phyloP scores from a whole-genome alignment of 805 yeast species.

The Hanseniaspora mollemarum region DNA sequence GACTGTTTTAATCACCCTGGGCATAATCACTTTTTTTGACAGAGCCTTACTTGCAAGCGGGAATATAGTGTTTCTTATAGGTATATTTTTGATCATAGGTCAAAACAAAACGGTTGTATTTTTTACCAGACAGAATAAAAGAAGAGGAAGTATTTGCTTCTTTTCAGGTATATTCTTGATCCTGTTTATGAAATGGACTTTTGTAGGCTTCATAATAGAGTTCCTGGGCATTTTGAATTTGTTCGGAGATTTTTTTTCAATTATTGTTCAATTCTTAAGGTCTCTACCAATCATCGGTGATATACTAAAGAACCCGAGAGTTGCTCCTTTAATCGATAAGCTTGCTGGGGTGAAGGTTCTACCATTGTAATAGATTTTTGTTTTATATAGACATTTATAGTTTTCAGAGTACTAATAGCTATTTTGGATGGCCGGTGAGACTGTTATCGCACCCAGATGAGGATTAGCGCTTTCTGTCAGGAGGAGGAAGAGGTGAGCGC shows the following conservation, averaged over 20 bases:
- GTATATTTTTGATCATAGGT: conserved; percentile 77
- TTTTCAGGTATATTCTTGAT: conserved; percentile 64
- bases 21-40: conserved; percentile 77
- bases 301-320: conserved; percentile 59
- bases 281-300: conserved; percentile 85
- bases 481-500: no score
- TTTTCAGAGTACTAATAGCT: no score
- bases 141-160: conserved; percentile 78
- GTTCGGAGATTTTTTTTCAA: conserved; percentile 89
- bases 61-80: conserved; percentile 66
- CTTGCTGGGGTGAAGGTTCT: conserved; percentile 57
- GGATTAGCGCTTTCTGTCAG: no score
- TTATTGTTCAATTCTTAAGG: conserved; percentile 74
- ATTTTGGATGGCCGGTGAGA: no score
- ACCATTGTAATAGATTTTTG: conserved; percentile 38
- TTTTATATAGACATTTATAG: no score
- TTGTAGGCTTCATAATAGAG: conserved; percentile 76
- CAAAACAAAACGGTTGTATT: conserved; percentile 69
- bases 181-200: conserved; percentile 53
- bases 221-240: conserved; percentile 79
- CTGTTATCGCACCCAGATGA: no score
- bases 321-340: conserved; percentile 65
- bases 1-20: conserved; percentile 63
- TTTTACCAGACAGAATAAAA: conserved; percentile 64
- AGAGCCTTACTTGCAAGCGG: conserved; percentile 83